Conservation (phyloP, 164 flowering plant genomes). For the Sedum album region DNA sequence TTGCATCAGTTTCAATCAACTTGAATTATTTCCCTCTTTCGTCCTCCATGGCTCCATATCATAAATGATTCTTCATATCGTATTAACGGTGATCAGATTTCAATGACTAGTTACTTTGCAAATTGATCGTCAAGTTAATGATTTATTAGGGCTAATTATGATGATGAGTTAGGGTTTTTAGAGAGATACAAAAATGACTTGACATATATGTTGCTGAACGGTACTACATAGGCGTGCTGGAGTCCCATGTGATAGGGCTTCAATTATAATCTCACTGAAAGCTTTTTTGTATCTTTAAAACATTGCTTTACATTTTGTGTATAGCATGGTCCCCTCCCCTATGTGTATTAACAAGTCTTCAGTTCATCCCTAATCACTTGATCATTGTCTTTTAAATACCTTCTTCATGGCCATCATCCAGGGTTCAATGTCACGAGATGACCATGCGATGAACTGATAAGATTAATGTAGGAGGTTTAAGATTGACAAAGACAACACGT, state of each 20-base stretch:
- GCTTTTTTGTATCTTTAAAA: conserved; percentile 2
- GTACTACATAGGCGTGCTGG: conserved; percentile 7
- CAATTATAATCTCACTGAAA: conserved; percentile 3
- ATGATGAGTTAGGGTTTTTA: background rate
- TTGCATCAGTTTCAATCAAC: no score
- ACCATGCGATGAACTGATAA: background rate
- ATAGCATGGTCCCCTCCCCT: conserved; percentile 8
- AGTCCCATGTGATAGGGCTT: conserved; percentile 4
- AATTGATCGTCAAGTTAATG: background rate
- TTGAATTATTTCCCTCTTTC: no score
- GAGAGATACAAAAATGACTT: background rate
- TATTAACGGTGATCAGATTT: no score
- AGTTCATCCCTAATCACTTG: background rate
- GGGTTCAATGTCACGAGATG: background rate
- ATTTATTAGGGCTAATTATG: background rate
- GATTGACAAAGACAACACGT: background rate
- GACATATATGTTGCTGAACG: conserved; percentile 1
- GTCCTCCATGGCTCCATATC: no score
- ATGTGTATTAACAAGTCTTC: background rate
- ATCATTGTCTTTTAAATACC: background rate
- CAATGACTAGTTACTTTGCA: background rate
- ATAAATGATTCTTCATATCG: background rate
- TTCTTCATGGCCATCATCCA: background rate
- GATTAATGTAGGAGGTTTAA: background rate
- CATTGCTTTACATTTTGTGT: conserved; percentile 1